Base-by-base conservation (phyloP, 352 stramenopile species). In the Globisporangium apiculatum region DNA sequence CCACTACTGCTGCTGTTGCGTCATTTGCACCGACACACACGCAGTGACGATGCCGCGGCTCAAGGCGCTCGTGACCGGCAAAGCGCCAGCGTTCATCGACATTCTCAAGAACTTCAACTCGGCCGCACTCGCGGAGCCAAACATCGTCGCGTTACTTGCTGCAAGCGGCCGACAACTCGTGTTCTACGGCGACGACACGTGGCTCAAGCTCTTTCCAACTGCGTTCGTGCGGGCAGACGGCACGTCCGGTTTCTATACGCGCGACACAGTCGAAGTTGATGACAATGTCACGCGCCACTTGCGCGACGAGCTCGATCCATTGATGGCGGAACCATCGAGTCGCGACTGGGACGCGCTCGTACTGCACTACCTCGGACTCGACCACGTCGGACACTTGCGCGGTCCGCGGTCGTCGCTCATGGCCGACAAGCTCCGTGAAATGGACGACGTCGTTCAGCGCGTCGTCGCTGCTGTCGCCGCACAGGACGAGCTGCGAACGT, bases 21-120 rank as follows among this genome's bases (percentile, higher is more conserved):
- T 31, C 24, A 31, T 31, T 31, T 31, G 24, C 24, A 12, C 31
- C n/a, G 15, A 2, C 12, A 56, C 31, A 5, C n/a, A 38, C 14
- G 24, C 9, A 64, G 87, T 96, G 52, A 96, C 87, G 24, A 96
- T 96, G 87, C 87, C 87, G 47, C 73, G 87, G 1, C 71, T 96
- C 2, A 96, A 96, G 61, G 87, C 87, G 24, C 71, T 96, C 42
- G 69, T 93, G 48, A 94, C 87, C 8, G 87, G 87, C 31, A 90
- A 89, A 61, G 66, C 87, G 15, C 87, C 87, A 0, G 80, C 82
- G 7, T 96, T 96, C 73, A 94, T 95, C 61, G 87, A 96, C 61
- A 87, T 96, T 51, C 65, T 96, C 41, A 94, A 94, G 66, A 96
- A 96, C 56, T 94, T 96, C 56, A 93, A 96, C 57, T 95, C 87